phyloP scores from a whole-genome alignment of 2,329 filamentous ascomycete species.

The Colletotrichum tofieldiae region DNA sequence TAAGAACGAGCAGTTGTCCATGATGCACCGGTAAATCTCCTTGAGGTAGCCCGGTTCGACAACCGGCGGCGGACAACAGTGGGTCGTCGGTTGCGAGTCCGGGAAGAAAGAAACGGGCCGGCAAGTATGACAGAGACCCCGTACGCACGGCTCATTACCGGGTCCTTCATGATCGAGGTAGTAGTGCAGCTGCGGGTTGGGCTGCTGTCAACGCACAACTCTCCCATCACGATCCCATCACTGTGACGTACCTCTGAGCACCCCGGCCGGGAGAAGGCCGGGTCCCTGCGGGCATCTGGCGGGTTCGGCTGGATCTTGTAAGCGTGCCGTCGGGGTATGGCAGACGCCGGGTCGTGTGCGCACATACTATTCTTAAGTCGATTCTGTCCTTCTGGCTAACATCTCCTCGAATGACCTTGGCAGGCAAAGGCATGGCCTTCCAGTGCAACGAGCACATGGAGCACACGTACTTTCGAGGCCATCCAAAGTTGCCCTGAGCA shows the following conservation, averaged over 20 bases:
- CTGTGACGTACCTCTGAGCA: conserved; percentile 37
- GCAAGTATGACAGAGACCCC: conserved; percentile 38
- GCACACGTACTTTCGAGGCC: conserved; percentile 37
- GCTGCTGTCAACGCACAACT: conserved; percentile 20
- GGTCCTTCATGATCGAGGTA: conserved; percentile 42
- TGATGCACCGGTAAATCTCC: conserved; percentile 41
- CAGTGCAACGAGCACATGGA: conserved; percentile 39
- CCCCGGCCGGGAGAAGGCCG: conserved; percentile 34
- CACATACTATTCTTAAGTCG: conserved; percentile 32
- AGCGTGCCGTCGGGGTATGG: neutral
- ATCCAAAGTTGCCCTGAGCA: conserved; percentile 24
- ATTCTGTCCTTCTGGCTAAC: conserved; percentile 39
- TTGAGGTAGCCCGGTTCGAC: conserved; percentile 38
- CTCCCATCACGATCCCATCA: neutral
- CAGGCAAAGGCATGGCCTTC: conserved; percentile 39
- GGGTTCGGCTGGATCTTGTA: conserved; percentile 30
- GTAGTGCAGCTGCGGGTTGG: conserved; percentile 34
- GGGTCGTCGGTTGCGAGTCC: conserved; percentile 36
- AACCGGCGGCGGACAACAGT: conserved; percentile 40
- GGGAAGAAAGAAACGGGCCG: conserved; percentile 32
- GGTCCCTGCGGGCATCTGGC: conserved; percentile 26
- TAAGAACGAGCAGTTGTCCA: conserved; percentile 40
- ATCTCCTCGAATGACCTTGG: conserved; percentile 37
- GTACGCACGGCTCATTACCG: conserved; percentile 39
- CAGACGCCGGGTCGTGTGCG: neutral